Conservation (phyloP, 805 yeast species). For the Kregervanrija fluxuum region DNA sequence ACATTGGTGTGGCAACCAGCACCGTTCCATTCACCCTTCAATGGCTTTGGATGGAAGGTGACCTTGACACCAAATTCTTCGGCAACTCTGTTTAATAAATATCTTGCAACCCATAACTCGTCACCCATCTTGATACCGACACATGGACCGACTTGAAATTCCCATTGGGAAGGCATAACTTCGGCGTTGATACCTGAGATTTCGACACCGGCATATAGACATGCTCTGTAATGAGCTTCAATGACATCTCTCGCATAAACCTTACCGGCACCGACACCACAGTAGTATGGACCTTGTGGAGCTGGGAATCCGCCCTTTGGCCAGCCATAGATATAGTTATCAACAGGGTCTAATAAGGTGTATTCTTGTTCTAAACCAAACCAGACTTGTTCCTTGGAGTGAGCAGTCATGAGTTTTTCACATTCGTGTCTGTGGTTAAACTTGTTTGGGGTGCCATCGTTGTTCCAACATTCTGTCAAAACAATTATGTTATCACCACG, state of each 20-base stretch:
- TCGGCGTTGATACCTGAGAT: constrained; percentile 98
- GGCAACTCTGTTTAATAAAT: constrained; percentile 86
- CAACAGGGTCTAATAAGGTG: constrained; percentile 82
- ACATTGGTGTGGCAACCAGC: constrained; percentile 99
- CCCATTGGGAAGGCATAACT: constrained; percentile 99
- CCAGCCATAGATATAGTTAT: constrained; percentile 92
- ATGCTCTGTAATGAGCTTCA: constrained; percentile 98
- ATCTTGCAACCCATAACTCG: constrained; percentile 94
- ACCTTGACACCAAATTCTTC: constrained; percentile 99
- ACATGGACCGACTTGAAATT: constrained; percentile 99
- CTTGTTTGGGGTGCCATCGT: constrained; percentile 98
- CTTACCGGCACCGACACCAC: constrained; percentile 99
- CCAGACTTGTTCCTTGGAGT: constrained; percentile 80
- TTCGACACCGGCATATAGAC: constrained; percentile 84
- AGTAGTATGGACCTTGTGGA: constrained; percentile 99
- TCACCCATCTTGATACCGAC: constrained; percentile 95
- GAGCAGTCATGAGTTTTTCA: constrained; percentile 91
- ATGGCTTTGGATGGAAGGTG: constrained; percentile 98
- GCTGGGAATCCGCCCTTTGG: constrained; percentile 99
- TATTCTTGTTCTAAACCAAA: constrained; percentile 99
- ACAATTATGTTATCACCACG: constrained; percentile 95
- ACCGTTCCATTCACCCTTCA: constrained; percentile 99
- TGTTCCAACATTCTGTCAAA: constrained; percentile 94
- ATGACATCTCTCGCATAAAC: constrained; percentile 97
- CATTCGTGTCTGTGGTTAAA: constrained; percentile 97